Evolutionary conservation across 2,329 filamentous ascomycete species (phyloP).

Genomic region (Xylaria sp.): DNA sequence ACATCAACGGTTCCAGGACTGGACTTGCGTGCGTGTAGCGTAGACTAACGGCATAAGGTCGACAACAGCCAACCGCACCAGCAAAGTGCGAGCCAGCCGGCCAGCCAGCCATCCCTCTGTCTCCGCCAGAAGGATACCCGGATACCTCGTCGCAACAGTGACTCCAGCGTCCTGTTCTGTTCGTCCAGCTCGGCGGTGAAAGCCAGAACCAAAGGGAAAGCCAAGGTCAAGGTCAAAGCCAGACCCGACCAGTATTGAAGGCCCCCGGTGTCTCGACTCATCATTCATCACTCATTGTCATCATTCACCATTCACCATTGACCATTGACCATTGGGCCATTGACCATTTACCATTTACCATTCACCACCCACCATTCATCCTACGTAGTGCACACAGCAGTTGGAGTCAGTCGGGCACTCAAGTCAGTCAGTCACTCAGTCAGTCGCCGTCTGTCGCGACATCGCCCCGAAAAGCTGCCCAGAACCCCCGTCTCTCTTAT

Average conservation of each 20-base stretch:
- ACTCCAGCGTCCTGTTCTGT: constrained; percentile 1
- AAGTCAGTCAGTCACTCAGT: background rate
- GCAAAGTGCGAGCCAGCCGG: constrained; percentile 5
- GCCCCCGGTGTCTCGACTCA: constrained; percentile 5
- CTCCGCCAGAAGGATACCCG: background rate
- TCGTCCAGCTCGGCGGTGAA: background rate
- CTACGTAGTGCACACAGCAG: no score
- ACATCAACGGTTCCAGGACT: constrained; percentile 20
- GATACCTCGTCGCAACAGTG: constrained; percentile 6
- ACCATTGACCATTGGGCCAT: no score
- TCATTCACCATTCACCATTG: no score
- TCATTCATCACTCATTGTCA: background rate
- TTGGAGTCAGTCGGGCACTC: no score
- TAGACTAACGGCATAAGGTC: constrained; percentile 13
- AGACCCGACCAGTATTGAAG: no score
- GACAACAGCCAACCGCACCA: constrained; percentile 12
- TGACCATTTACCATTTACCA: no score
- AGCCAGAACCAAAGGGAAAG: constrained; percentile 1
- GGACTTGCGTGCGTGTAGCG: constrained; percentile 4
- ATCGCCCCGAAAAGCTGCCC: background rate
- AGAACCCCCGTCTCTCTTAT: background rate
- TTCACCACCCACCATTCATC: no score
- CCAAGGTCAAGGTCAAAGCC: no score
- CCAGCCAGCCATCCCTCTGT: no score
- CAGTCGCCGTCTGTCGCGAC: constrained; percentile 20